Evolutionary conservation across 2,329 filamentous ascomycete genomes (phyloP), one percentile per base, ranked within the genome.

Genomic region (Colletotrichum falcatum): DNA sequence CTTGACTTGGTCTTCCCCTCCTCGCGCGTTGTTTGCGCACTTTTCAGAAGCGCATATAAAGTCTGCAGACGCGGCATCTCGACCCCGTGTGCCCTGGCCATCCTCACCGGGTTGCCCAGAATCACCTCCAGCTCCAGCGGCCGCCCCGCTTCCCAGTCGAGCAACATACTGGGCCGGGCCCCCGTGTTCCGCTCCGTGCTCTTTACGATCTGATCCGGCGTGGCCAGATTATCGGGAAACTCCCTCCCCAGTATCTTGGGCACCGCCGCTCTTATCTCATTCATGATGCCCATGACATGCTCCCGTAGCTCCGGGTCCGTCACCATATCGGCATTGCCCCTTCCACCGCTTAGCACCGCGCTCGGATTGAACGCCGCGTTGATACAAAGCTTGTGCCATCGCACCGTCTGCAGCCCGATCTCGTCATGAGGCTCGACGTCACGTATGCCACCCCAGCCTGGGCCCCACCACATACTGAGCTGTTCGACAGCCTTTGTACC

Each of bases 321-420:
- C 6, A 89, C 84, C 89, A 94, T 92, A 72, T 87, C 86, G 55
- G 89, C 86, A 76, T 93, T 93, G 63, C 88, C 86, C 2, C 85
- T 82, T 1, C 90, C 90, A 16, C 90, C 89, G 1, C 87, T 88
- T 0, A 94, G 84, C 9, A 93, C 90, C 2, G 91, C 89, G 0
- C 89, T 90, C 0, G 91, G 91, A 80, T 94, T 94, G 86, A 93
- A 92, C 61, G 90, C 88, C 0, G 91, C 90, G 78, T 94, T 94
- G 83, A 94, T 93, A 75, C 90, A 91, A 72, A 93, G 88, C 79
- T 94, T 94, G 79, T 93, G 91, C 91, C 91, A 94, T 30, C 91
- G 85, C 23, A 93, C 87, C 51, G 89, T 86, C 79, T 94, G 92
- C 55, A 94, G 82, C 70, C 89, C 90, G 39, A 89, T 81, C 78